These are phyloP conservation scores for Dendrostoma leiphaemia DNA, from an alignment of 2,329 filamentous ascomycete species.

Conservation along the genomic window DNA sequence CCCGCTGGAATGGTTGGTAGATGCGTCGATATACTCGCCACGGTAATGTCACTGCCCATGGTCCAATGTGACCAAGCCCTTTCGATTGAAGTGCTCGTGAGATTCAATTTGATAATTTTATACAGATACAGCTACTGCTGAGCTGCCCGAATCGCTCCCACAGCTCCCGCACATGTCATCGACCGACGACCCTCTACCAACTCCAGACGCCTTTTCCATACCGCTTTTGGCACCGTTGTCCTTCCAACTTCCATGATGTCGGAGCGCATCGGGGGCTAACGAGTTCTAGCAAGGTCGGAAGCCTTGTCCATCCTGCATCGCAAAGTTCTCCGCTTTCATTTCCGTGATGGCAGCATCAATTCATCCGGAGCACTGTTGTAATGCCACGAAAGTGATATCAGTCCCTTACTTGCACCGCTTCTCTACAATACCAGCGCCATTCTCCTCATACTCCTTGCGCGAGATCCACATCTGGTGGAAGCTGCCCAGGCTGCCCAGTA, in stretches of 20 bases:
- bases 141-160: conserved; percentile 3
- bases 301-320: neutral
- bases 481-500: conserved; percentile 89
- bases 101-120: conserved; percentile 7
- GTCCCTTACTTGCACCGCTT: conserved; percentile 80
- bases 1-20: conserved; percentile 68
- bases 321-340: neutral
- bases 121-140: conserved; percentile 7
- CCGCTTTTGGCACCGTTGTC: neutral
- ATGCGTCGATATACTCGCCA: neutral
- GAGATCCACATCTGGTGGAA: conserved; percentile 99
- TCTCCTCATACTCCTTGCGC: conserved; percentile 96
- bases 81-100: neutral
- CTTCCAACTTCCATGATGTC: neutral
- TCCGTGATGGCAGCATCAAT: neutral
- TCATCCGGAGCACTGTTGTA: neutral
- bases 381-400: neutral
- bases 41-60: neutral
- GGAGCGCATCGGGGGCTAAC: neutral
- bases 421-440: conserved; percentile 85
- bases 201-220: conserved; percentile 17
- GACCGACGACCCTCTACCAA: conserved; percentile 13
- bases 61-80: too few relatives aligned
- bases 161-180: conserved; percentile 9
- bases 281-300: neutral